Conservation (phyloP, 2,329 filamentous ascomycete genomes). For the Trichoderma sp. region DNA sequence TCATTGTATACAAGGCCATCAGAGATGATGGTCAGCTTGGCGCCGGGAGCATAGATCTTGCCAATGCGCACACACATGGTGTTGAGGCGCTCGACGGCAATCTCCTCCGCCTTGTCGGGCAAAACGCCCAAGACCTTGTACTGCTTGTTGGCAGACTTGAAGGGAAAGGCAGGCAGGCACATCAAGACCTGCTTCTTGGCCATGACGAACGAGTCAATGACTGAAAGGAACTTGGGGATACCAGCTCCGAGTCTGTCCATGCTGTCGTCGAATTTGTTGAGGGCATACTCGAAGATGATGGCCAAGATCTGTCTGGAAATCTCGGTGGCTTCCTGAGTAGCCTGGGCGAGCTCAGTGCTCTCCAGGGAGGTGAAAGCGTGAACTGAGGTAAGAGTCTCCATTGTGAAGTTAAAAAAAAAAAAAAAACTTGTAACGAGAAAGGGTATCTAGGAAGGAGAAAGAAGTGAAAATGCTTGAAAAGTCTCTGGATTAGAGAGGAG, state of each 20-base stretch:
- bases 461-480: neutral
- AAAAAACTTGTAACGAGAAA: neutral
- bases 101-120: conserved; percentile 59
- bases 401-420: neutral
- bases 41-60: conserved; percentile 53
- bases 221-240: conserved; percentile 45
- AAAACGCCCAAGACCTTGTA: conserved; percentile 60
- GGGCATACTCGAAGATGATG: conserved; percentile 46
- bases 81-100: conserved; percentile 55
- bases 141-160: conserved; percentile 61
- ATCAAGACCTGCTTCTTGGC: conserved; percentile 43
- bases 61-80: conserved; percentile 52
- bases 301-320: conserved; percentile 40
- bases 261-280: conserved; percentile 34
- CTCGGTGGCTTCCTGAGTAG: conserved; percentile 32
- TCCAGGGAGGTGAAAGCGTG: neutral
- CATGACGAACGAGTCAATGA: conserved; percentile 46
- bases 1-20: conserved; percentile 63
- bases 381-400: neutral
- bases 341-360: neutral
- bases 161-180: conserved; percentile 62
- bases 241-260: conserved; percentile 39
- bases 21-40: conserved; percentile 55
- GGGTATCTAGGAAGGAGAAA: neutral
- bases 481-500: neutral